phyloP scores from a whole-genome alignment of 345 rosid genomes.

The Brassica rapa region DNA sequence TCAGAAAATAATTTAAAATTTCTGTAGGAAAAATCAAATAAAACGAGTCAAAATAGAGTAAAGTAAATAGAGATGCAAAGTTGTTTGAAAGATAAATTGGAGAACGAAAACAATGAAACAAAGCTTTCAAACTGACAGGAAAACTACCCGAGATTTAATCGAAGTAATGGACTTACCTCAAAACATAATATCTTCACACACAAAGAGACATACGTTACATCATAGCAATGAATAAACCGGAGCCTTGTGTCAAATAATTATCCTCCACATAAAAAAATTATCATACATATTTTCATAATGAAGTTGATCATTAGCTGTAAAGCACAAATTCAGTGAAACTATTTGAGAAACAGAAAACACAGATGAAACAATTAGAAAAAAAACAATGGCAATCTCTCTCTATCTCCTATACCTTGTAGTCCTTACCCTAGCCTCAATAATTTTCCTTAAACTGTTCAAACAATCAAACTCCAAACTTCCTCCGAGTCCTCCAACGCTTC shows the following conservation, averaged over 20 bases:
- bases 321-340: not conserved
- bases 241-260: not conserved
- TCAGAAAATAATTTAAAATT: not conserved
- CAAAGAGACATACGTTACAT: not conserved
- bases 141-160: not conserved
- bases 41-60: not conserved
- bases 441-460: not conserved
- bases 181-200: not conserved
- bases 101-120: not conserved
- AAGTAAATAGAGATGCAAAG: not conserved
- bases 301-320: not conserved
- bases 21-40: not conserved
- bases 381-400: not conserved
- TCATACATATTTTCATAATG: not conserved
- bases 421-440: not conserved
- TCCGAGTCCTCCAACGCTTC: conserved; percentile 41
- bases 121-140: not conserved
- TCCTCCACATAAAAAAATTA: not conserved
- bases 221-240: not conserved
- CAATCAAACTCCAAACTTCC: conserved; percentile 21
- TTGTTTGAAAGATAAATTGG: not conserved
- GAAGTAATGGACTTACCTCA: not conserved
- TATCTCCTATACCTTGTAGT: not conserved
- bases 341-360: not conserved
- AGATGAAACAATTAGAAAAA: not conserved